These are phyloP conservation scores for Salix caprea DNA, from an alignment of 345 rosid genomes.

Conservation along the genomic window DNA sequence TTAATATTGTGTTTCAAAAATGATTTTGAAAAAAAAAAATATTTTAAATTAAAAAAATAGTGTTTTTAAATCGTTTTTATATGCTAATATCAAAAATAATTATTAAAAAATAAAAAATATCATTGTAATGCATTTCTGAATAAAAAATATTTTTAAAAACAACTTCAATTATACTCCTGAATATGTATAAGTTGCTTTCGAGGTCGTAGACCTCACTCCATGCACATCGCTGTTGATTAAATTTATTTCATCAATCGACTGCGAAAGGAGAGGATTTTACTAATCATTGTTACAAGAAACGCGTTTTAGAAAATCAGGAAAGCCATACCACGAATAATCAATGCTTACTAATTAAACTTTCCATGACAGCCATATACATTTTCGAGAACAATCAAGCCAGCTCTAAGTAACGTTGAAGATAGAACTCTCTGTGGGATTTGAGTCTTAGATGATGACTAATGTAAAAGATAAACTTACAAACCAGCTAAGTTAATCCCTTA, in stretches of 20 bases:
- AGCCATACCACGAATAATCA: neutral
- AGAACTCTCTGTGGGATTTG: neutral
- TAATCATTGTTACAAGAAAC: slow-evolving; percentile 27
- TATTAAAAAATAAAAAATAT: no score
- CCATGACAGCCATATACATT: neutral
- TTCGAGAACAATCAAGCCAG: neutral
- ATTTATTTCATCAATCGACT: neutral
- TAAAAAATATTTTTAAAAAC: no score
- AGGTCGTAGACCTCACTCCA: neutral
- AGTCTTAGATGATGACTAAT: no score
- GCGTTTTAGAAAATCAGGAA: neutral
- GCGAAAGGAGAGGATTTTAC: neutral
- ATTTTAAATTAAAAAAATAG: no score
- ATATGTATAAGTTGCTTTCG: neutral
- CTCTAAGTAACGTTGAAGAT: neutral
- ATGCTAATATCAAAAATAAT: no score
- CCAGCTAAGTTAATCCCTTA: no score
- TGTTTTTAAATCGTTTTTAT: no score
- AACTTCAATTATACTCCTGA: accelerated
- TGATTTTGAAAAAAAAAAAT: no score
- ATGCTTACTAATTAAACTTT: neutral
- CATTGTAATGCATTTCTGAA: no score
- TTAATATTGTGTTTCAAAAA: no score
- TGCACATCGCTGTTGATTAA: neutral
- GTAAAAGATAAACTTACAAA: no score